Evolutionary conservation across 345 rosid species (phyloP), one percentile per base, ranked within the genome.

Genomic region (Dipteronia sinensis): DNA sequence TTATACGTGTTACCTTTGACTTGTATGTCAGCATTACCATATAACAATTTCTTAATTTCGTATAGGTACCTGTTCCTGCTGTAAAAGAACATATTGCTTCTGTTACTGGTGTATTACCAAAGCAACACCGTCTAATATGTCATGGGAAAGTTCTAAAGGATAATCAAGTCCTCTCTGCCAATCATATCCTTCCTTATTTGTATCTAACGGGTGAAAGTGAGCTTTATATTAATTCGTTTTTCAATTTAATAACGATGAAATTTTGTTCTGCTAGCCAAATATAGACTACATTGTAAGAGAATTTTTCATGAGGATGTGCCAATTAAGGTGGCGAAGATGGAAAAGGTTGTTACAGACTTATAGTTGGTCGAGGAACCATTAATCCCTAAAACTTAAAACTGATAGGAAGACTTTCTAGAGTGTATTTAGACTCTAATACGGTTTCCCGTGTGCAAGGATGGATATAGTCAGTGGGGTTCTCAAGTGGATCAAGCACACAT

Each of bases 101-200:
- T 67, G 83, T 90, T 40, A 92, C 97, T 12, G 94, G 97, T 31
- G 92, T 90, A 59, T 74, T 89, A 46, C 86, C 94, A 9, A 93
- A 92, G 71, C 94, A 92, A 81, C 94, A 92, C 46, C 87, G 97
- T 46, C 79, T 92, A 34, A 92, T 92, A 75, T 92, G 97, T 76
- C 92, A 94, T n/a, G 97, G 97, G 77, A 92, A 83, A 81, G 93
- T 92, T 62, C 75, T 92, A 69, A 92, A 88, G 81, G 97, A 92
- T 72, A 93, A 92, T 74, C 93, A 92, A 69, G 89, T 92, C 12
- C 94, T 92, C 65, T 92, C 97, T 76, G 97, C 97, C 23, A 89
- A 92, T 72, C 93, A 94, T 92, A 92, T 92, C 97, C 89, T 84
- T 81, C 16, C 71, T 61, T 27, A 38, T 27, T 22, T 29, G 62